Base-by-base conservation (phyloP, 768 basidiomycete species). In the Mycena leptocephala region DNA sequence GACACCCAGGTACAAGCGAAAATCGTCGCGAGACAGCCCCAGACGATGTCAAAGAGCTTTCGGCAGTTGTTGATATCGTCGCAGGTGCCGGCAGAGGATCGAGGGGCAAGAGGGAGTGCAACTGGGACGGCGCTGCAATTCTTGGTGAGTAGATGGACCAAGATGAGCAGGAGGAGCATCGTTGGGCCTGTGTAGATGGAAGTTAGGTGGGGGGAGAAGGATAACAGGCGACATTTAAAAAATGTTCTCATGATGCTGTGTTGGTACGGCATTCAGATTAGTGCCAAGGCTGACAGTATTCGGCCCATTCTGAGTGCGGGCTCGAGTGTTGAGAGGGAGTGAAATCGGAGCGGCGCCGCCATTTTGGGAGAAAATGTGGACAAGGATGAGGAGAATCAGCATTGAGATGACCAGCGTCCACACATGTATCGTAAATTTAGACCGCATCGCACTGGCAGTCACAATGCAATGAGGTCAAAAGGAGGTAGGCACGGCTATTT, bases 1-100 rank as follows among this genome's bases (percentile, higher is more conserved):
- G 80, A 64, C 35, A 78, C 66, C 82, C 82, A 82, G 0, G 81
- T 81, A 35, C 80, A 82, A 0, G 70, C 58, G 22, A 80, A 79
- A 7, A 80, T 77, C 9, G 80, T 81, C 0, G 74, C 53, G 16
- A 80, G 46, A 33, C 78, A 81, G 33, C 78, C 78, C 78, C 70
- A 79, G 11, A 81, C 26, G 46, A 81, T 79, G 26, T 81, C 75
- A 18, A 69, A 64, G 10, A 58, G 18, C 56, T 14, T 53, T 8
- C 79, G 79, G 58, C 76, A 68, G 70, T 43, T 39, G 37, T 72
- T 63, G 11, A 72, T 72, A 26, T 72, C 70, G 48, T 72, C 48
- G 37, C 70, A 72, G 10, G 70, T 51, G 51, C 37, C 35, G 22
- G 24, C 18, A 7, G 14, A 5, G 2, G 46, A 28, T 51, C 69